phyloP scores from a whole-genome alignment of 1,284 basidiomycete species.

The Ceratobasidium sp. region DNA sequence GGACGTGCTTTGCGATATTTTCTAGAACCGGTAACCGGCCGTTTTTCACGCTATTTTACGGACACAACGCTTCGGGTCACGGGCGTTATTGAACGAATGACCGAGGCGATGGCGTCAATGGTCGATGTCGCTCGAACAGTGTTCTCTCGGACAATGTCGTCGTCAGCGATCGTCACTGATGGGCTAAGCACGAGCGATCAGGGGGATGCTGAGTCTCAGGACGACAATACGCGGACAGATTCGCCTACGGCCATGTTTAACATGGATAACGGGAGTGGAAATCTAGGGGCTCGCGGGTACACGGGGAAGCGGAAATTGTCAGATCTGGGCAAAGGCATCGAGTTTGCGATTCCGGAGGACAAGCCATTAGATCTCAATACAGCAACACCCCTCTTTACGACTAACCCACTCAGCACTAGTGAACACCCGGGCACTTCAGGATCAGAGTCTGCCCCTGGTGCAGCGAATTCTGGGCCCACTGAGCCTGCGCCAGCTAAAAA shows the following conservation, averaged over 20 bases:
- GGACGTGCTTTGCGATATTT: no score
- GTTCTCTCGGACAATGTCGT: slow-evolving; percentile 7
- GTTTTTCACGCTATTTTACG: slow-evolving; percentile 34
- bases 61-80: slow-evolving; percentile 6
- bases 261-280: slow-evolving; percentile 31
- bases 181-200: slow-evolving; percentile 10
- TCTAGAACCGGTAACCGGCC: no score
- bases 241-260: slow-evolving; percentile 27
- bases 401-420: slow-evolving; percentile 19
- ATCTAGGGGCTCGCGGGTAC: slow-evolving; percentile 1
- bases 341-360: slow-evolving; percentile 23
- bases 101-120: slow-evolving; percentile 1
- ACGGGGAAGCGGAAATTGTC: slow-evolving; percentile 33
- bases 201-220: slow-evolving; percentile 30
- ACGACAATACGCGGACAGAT: slow-evolving; percentile 28
- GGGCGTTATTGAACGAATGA: slow-evolving; percentile 33
- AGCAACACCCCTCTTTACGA: background rate
- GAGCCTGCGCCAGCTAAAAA: background rate
- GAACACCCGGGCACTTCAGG: background rate
- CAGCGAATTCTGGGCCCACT: background rate
- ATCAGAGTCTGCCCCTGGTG: background rate
- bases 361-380: slow-evolving; percentile 24
- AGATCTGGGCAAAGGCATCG: slow-evolving; percentile 17
- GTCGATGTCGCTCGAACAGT: slow-evolving; percentile 1
- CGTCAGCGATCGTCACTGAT: slow-evolving; percentile 14